These are phyloP conservation scores for Cryptococcus hybrid DNA, from an alignment of 1,284 basidiomycete genomes.

Conservation along the genomic window DNA sequence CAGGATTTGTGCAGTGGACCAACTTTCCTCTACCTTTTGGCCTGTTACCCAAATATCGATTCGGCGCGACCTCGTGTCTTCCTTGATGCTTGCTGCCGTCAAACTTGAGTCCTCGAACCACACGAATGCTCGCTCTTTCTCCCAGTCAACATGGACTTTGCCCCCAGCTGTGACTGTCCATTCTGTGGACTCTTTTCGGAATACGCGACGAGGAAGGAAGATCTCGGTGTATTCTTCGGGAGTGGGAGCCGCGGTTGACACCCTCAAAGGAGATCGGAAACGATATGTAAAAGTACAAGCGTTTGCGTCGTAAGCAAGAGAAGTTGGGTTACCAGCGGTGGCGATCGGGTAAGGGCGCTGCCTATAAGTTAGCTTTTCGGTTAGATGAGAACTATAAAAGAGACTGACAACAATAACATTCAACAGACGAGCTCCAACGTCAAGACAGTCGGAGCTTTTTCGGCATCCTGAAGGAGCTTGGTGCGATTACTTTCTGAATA, in stretches of 20 bases:
- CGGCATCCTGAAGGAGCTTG: slow-evolving; percentile 37
- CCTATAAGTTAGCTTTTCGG: background rate
- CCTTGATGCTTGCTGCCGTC: slow-evolving; percentile 2
- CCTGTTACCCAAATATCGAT: slow-evolving; percentile 38
- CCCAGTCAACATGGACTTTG: slow-evolving; percentile 27
- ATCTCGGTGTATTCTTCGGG: slow-evolving; percentile 68
- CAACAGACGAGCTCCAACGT: slow-evolving; percentile 77
- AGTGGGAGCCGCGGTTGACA: slow-evolving; percentile 47
- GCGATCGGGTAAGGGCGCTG: slow-evolving; percentile 50
- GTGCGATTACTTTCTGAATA: slow-evolving; percentile 59
- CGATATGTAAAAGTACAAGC: slow-evolving; percentile 30
- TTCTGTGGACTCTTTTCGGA: slow-evolving; percentile 15
- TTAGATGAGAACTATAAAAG: background rate
- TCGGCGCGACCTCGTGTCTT: slow-evolving; percentile 14
- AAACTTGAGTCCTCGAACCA: slow-evolving; percentile 34
- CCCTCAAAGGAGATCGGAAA: slow-evolving; percentile 22
- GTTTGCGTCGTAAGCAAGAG: slow-evolving; percentile 28
- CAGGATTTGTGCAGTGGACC: background rate
- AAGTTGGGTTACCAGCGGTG: slow-evolving; percentile 42
- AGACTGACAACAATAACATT: slow-evolving; percentile 62
- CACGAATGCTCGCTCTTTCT: slow-evolving; percentile 32
- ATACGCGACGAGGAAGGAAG: slow-evolving; percentile 60
- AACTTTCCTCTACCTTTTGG: background rate
- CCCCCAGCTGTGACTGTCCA: slow-evolving; percentile 28
- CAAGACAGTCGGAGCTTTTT: slow-evolving; percentile 58